Percentiles rank a stretch among this genome's conserved stretches.
These are phyloP conservation scores for Cryptococcus wingfieldii DNA, from an alignment of 1,284 basidiomycete genomes.

Conservation along the genomic window DNA sequence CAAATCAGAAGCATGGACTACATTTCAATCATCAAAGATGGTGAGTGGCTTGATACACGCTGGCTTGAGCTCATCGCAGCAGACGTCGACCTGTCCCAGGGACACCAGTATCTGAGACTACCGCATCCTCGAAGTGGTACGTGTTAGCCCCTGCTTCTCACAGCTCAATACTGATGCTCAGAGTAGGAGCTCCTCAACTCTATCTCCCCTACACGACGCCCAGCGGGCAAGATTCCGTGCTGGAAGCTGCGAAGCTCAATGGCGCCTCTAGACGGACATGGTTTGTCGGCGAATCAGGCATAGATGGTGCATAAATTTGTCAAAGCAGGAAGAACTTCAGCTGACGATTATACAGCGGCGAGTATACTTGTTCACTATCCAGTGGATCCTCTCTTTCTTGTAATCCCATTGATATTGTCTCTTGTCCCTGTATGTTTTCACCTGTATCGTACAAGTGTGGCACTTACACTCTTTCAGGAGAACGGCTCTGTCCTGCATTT, in stretches of 20 bases:
- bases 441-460: neutral
- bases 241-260: conserved; percentile 34
- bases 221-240: conserved; percentile 14
- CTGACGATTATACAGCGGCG: conserved; percentile 22
- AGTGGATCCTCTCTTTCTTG: conserved; percentile 41
- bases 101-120: conserved; percentile 36
- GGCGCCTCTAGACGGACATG: conserved; percentile 36
- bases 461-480: neutral
- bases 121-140: conserved; percentile 45
- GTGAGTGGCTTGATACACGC: neutral
- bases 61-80: neutral
- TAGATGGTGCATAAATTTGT: conserved; percentile 27
- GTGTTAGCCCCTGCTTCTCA: neutral
- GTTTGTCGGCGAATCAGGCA: conserved; percentile 37
- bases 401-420: conserved; percentile 34
- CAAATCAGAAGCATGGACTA: conserved; percentile 14
- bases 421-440: conserved; percentile 25
- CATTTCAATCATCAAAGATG: conserved; percentile 18
- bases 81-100: conserved; percentile 30
- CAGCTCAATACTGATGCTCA: neutral
- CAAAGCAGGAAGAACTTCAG: neutral
- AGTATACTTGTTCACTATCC: conserved; percentile 37
- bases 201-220: conserved; percentile 27
- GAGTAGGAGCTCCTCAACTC: conserved; percentile 34
- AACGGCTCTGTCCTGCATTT: conserved; percentile 17